Base-by-base conservation (phyloP, 306 rosid species). In the Malus orientalis region DNA sequence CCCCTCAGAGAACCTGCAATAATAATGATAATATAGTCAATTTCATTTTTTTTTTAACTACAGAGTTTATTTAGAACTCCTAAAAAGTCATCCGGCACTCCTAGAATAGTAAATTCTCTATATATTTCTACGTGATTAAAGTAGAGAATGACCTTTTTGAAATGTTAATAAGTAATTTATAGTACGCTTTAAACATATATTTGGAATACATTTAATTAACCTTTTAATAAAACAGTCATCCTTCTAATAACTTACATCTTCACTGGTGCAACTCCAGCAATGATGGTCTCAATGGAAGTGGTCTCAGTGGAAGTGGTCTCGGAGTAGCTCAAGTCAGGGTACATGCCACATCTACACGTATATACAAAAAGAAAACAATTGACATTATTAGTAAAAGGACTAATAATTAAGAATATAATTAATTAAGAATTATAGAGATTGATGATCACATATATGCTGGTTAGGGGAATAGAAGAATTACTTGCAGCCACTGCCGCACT, bases 211-310 rank as follows among this genome's bases (percentile, higher is more conserved):
- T 13, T 22, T 59, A 27, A 27, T 59, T 23, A 59, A 59, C 55
- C 55, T 4, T 15, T 51, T 51, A 11, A 9, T 0, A 23, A 23
- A 59, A 59, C 8, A 23, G 3, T 66, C 18, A 23, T 59, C 18
- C 23, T 59, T 49, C 1, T 16, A 23, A 33, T 5, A 15, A 84
- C 84, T 0, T 80, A 84, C 85, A n/a, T 65, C 73, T 84, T 75
- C 22, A 49, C 27, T 0, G 83, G 78, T 19, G 87, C 83, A 65
- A 84, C 70, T 13, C 87, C 87, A 47, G 71, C 75, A 67, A 84
- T 75, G 71, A 67, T 25, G 49, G 78, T 57, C n/a, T 44, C 71
- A 66, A 80, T 55, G 58, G 73, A 73, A 47, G n/a, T 70, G 67
- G 40, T 69, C n/a, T 44, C 71, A 66, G 82, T 55, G 58, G 73